Evolutionary conservation across 2,329 filamentous ascomycete species (phyloP).

Genomic region (Fusarium sp.): DNA sequence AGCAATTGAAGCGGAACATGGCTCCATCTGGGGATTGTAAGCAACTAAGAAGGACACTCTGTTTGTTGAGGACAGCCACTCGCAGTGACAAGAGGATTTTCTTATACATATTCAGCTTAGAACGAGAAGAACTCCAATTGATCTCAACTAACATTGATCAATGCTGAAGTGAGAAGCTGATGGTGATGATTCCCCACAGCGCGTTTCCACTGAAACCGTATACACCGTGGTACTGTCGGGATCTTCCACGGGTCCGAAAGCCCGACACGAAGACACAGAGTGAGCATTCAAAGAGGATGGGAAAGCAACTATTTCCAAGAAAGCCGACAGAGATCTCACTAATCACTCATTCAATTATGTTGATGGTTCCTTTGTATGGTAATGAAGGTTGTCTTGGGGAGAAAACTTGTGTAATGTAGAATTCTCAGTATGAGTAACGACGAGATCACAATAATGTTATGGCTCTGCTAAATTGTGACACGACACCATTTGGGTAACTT

Average conservation of each 20-base stretch:
- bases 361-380: not conserved
- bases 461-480: too few species aligned
- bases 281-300: not conserved
- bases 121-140: not conserved
- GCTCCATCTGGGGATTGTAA: not conserved
- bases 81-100: not conserved
- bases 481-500: too few species aligned
- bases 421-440: too few species aligned
- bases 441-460: too few species aligned
- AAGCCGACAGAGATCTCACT: too few species aligned
- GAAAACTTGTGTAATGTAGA: too few species aligned
- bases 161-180: not conserved
- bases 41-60: not conserved
- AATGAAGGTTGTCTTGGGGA: not conserved
- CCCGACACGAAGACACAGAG: not conserved
- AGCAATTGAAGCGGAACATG: not conserved
- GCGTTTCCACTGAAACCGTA: not conserved
- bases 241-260: not conserved
- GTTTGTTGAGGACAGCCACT: not conserved
- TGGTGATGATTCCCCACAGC: not conserved
- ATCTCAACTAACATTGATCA: not conserved
- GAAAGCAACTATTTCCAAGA: not conserved
- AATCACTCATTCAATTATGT: accelerated
- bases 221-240: not conserved
- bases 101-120: not conserved